Percentiles rank a stretch among this genome's conserved stretches.
phyloP scores from a whole-genome alignment of 2,329 filamentous ascomycete genomes.

The Colletotrichum aenigma region DNA sequence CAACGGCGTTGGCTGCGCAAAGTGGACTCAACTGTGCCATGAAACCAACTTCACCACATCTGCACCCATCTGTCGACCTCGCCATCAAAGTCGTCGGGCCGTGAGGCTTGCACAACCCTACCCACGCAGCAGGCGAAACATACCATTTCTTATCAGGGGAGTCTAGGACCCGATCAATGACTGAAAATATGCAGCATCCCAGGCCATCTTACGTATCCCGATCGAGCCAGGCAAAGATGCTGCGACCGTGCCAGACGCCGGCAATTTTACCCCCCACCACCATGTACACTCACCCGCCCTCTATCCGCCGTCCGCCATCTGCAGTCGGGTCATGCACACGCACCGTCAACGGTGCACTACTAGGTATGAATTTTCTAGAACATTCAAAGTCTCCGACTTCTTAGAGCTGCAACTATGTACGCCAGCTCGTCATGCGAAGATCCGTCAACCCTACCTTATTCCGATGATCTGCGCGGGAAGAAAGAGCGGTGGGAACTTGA shows the following conservation, averaged over 20 bases:
- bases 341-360: background rate
- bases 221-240: background rate
- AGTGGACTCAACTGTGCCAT: background rate
- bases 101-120: background rate
- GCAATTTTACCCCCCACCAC: background rate
- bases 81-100: background rate
- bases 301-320: background rate
- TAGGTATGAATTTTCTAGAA: conserved; percentile 5
- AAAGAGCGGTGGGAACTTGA: conserved; percentile 15
- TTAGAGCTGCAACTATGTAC: conserved; percentile 13
- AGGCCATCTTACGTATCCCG: background rate
- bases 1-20: background rate
- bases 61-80: background rate
- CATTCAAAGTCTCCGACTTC: background rate
- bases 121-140: background rate
- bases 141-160: background rate
- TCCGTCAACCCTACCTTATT: background rate
- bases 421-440: conserved; percentile 13
- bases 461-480: conserved; percentile 6
- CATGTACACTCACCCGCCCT: background rate
- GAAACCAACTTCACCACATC: background rate
- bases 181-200: conserved; percentile 1
- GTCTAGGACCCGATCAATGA: background rate
- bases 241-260: conserved; percentile 3
- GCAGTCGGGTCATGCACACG: conserved; percentile 10